Evolutionary conservation across 1,284 basidiomycete genomes (phyloP).

Genomic region (Neonothopanus nambi): DNA sequence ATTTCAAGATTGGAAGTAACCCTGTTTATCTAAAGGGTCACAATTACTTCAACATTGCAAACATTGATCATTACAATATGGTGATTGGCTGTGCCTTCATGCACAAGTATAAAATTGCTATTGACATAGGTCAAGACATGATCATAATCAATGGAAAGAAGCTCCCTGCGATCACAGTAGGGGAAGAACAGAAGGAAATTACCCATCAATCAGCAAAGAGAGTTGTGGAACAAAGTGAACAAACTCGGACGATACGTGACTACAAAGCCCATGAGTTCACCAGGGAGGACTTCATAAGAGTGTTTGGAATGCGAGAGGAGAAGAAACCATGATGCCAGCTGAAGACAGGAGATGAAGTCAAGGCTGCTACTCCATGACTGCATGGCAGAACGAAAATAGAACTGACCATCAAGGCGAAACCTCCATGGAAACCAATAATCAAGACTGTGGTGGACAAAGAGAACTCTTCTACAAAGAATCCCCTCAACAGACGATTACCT

Average conservation of each 20-base stretch:
- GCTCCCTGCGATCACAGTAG: conserved; percentile 4
- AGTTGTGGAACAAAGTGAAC: background rate
- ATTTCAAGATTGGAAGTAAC: background rate
- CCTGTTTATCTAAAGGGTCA: background rate
- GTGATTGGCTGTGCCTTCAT: conserved; percentile 17
- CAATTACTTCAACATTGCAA: conserved; percentile 17
- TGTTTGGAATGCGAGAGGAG: background rate
- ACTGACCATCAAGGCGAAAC: background rate
- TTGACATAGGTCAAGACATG: conserved; percentile 15
- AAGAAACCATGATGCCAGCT: background rate
- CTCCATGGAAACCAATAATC: background rate
- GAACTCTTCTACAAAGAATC: background rate
- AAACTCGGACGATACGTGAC: background rate
- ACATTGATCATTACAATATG: conserved; percentile 17
- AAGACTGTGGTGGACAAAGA: background rate
- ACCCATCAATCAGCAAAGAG: background rate
- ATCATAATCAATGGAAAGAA: conserved; percentile 1
- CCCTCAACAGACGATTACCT: background rate
- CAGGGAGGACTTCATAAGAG: background rate
- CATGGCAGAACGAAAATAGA: background rate
- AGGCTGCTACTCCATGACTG: background rate
- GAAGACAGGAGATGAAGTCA: background rate
- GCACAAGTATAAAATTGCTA: background rate
- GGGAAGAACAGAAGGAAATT: conserved; percentile 9
- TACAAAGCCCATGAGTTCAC: background rate